Conservation (phyloP, 2,329 filamentous ascomycete species). For the Sclerotinia spermophila region DNA sequence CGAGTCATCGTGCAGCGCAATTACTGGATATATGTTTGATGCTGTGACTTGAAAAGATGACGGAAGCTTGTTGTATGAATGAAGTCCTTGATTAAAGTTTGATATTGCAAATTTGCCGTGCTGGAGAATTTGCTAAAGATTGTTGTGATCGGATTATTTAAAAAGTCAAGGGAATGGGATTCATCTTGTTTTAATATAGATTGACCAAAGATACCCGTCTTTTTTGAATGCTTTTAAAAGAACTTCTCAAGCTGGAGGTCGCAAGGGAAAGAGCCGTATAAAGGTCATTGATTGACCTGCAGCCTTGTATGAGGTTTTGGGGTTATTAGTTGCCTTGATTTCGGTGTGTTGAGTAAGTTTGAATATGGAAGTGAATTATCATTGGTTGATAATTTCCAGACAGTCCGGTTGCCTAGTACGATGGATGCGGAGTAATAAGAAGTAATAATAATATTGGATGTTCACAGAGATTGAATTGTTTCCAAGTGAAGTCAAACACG, state of each 20-base stretch:
- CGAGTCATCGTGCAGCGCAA: conserved; percentile 53
- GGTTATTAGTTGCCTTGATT: neutral
- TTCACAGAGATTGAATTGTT: neutral
- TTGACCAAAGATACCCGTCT: neutral
- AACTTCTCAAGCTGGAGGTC: neutral
- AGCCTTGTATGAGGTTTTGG: neutral
- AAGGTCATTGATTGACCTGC: neutral
- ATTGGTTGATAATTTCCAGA: neutral
- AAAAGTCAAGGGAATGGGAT: neutral
- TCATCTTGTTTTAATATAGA: neutral
- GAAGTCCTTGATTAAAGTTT: neutral
- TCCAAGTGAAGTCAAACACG: neutral
- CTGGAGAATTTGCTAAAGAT: neutral
- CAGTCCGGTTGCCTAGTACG: neutral
- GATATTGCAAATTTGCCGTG: neutral
- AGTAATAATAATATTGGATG: neutral
- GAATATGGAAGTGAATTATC: neutral
- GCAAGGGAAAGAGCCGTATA: neutral
- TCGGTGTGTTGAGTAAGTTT: neutral
- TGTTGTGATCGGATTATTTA: neutral
- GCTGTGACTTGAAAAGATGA: neutral
- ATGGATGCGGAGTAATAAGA: neutral
- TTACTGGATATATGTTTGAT: neutral
- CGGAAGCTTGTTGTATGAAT: neutral
- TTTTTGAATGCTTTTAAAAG: neutral